Evolutionary conservation across 2,329 filamentous ascomycete genomes (phyloP), one percentile per base, ranked within the genome.

Genomic region (Macrophomina tecta): DNA sequence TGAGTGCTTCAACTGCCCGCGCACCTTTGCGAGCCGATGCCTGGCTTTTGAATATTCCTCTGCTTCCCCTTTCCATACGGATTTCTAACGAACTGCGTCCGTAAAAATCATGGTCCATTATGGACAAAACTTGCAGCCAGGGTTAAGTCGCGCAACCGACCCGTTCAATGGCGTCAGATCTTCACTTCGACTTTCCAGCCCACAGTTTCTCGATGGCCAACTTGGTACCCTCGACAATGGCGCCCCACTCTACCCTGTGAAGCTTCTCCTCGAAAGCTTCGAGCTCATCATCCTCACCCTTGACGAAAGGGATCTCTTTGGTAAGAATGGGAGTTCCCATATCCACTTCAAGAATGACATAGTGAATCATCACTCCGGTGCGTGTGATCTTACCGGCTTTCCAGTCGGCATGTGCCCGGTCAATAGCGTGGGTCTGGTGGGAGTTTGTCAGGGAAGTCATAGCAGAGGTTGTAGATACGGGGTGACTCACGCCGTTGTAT

Each of bases 341-440:
- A 80, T 97, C 93, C 65, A 97, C 92, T 76, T 94, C 88, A 8
- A 75, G 75, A 72, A 84, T 83, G 16, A 97, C 93, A 78, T 94
- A 90, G 80, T 97, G 93, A 16, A 93, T 88, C 94, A 97, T 97
- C 64, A 96, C 89, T 0, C 94, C 93, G 0, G 87, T 93, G 70
- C 84, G 85, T 70, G 85, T 85, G 70, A 91, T 85, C 72, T 89
- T 86, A 9, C 92, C 85, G 69, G 85, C 86, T 75, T 89, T 79
- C 75, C 91, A 93, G 67, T 92, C 92, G 55, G 87, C 84, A 79
- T 88, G 93, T 3, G 93, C 92, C 30, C 92, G 84, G 72, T 91
- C 87, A 72, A 97, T 96, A 16, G 93, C 93, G 70, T 86, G 80
- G 70, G 89, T 67, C 65, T 67, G 56, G 30, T 53, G 5, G 5